Percentiles rank a stretch among this genome's conserved stretches.
Conservation (phyloP, 257 asterid species). For the Solanum sitiens region DNA sequence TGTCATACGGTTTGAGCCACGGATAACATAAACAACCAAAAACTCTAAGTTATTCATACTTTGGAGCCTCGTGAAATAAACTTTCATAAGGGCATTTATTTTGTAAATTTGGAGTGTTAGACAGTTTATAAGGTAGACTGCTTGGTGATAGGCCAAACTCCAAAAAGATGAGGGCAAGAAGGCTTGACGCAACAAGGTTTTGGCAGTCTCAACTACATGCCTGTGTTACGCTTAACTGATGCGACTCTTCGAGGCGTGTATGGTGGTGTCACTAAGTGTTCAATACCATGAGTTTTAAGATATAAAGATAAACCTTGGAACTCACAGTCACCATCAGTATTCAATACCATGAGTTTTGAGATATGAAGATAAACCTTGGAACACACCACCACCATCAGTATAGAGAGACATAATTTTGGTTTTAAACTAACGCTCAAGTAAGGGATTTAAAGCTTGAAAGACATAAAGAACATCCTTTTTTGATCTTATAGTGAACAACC, state of each 20-base stretch:
- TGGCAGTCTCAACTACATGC: neutral
- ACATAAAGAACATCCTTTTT: too few relatives aligned
- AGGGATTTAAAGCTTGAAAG: neutral
- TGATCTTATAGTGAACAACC: neutral
- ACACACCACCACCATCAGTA: neutral
- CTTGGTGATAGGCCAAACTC: neutral
- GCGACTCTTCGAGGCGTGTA: neutral
- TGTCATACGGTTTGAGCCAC: too few relatives aligned
- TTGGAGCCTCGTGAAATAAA: neutral
- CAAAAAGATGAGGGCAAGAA: neutral
- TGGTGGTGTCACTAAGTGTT: neutral
- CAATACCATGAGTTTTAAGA: neutral
- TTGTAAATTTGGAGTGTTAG: neutral
- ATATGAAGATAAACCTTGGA: neutral
- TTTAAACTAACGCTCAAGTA: neutral
- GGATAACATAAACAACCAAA: too few relatives aligned
- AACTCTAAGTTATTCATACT: neutral
- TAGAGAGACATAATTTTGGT: neutral
- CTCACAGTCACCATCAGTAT: neutral
- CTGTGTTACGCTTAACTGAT: neutral
- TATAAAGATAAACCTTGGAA: neutral
- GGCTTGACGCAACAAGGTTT: neutral
- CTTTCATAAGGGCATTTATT: neutral
- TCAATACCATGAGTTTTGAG: neutral
- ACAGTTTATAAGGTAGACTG: neutral